Base-by-base conservation (phyloP, 805 yeast species). In the Starmera caribaea region DNA sequence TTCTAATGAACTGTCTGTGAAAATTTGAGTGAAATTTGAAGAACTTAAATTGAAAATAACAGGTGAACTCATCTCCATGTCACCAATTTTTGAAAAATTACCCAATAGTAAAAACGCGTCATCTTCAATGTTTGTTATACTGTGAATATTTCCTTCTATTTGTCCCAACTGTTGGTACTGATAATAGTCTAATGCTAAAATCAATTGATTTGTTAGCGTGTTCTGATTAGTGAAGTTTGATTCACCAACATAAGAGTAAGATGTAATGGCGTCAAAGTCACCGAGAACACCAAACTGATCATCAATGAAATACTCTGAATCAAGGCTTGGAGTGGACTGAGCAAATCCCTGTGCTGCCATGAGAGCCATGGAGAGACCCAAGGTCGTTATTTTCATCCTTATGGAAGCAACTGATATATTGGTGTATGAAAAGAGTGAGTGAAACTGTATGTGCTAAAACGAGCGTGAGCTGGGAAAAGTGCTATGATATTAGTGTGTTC, bases 201-300 rank as follows among this genome's bases (percentile, higher is more conserved):
- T 43, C 2, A 54, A 39, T 21, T 46, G 45, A 27, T 53, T 51
- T 14, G 41, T 30, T 8, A 40, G 38, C 9, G 35, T 26, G 34
- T 46, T 45, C 29, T 54, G 57, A 32, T 47, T 49, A 13, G 57
- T 47, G 49, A 57, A 51, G 38, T 61, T 51, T 16, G 59, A 58
- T 30, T 61, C 60, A 10, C 68, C 71, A 12, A 41, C 43, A 42
- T 64, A 68, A 21, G 45, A 37, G 45, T 59, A 57, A 13, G 41
- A 44, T 5, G 71, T 54, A 12, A 66, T 48, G 12, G 65, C 66
- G 37, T 57, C 61, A 41, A 57, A 67, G 40, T 56, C 48, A 16
- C 73, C 73, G 10, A 63, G 51, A 11, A 47, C 36, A 3, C 57
- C 59, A 32, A 54, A 35, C 32, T 50, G 37, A 6, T 41, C 38